A percentile compares a stretch with the other conserved stretches of the same genome.
phyloP scores from a whole-genome alignment of 345 rosid species.

The Moricandia moricandioides region DNA sequence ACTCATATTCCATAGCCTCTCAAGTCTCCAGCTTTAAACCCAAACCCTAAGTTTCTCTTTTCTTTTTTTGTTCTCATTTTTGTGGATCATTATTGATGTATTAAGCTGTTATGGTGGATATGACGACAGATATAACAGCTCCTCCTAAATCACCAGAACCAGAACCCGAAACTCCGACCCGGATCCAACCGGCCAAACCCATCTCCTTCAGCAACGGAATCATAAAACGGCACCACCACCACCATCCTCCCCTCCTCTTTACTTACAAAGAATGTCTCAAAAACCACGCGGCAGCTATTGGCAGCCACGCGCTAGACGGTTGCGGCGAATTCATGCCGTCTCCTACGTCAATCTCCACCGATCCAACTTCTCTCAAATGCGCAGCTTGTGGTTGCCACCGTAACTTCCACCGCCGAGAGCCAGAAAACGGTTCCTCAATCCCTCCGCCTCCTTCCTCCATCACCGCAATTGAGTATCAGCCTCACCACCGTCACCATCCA shows the following conservation, averaged over 20 bases:
- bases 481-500: constrained; percentile 76
- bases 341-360: constrained; percentile 47
- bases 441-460: constrained; percentile 19
- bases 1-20: neutral
- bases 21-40: constrained; percentile 9
- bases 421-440: constrained; percentile 36
- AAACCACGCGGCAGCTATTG: constrained; percentile 76
- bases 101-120: constrained; percentile 57
- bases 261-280: constrained; percentile 70
- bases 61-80: neutral
- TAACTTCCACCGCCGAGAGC: constrained; percentile 80
- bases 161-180: constrained; percentile 56
- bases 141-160: constrained; percentile 57
- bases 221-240: constrained; percentile 61
- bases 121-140: constrained; percentile 15
- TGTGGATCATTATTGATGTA: constrained; percentile 40
- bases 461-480: constrained; percentile 52
- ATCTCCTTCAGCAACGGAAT: constrained; percentile 66
- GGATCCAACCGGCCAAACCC: constrained; percentile 64
- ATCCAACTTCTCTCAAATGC: constrained; percentile 75
- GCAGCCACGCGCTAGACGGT: constrained; percentile 77
- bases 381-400: constrained; percentile 92
- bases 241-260: constrained; percentile 32
- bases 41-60: constrained; percentile 16
- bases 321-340: constrained; percentile 92